Base-by-base conservation (phyloP, 257 asterid species). In the Capsicum baccatum region DNA sequence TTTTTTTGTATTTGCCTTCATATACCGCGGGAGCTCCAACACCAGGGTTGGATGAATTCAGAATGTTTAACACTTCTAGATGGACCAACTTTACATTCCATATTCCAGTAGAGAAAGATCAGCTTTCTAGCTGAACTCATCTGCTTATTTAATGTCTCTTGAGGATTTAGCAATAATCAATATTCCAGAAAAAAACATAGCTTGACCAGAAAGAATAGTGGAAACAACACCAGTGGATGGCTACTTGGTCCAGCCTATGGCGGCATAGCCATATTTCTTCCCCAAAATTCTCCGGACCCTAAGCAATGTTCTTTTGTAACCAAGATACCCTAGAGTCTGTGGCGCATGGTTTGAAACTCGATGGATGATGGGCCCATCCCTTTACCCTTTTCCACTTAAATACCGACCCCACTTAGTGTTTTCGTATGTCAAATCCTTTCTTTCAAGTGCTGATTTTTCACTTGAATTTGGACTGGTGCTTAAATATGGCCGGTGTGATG, bases 201-300 rank as follows among this genome's bases (percentile, higher is more conserved):
- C 50, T 35, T 37, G 37, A 50, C 50, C n/a, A 67, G 76, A 39
- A 47, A 73, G 80, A 73, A 73, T n/a, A 6, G 37, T 73, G 80
- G 39, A 73, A 47, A n/a, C 39, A 47, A 47, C 17, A 47, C 59
- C 39, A n/a, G 6, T 19, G 58, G 58, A 71, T 71, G 80, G 80
- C 39, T 71, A 47, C 80, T 67, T 47, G 80, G 39, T 71, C 58
- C 11, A 47, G 79, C 79, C 39, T 10, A 37, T 71, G 79, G 79
- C 6, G 2, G 39, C 58, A 8, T 71, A 37, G 58, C 58, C 17
- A 11, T 10, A 71, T 58, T 71, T 47, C 79, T 50, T 71, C 60
- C 60, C 58, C 47, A 26, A 3, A 74, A 48, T 50, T 42, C 80
- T 50, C 44, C 21, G 33, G 44, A 74, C 21, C 59, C 80, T 48